Base-by-base conservation (phyloP, 192 early-diverging fungal species). In the Dimargaris cristalligena region DNA sequence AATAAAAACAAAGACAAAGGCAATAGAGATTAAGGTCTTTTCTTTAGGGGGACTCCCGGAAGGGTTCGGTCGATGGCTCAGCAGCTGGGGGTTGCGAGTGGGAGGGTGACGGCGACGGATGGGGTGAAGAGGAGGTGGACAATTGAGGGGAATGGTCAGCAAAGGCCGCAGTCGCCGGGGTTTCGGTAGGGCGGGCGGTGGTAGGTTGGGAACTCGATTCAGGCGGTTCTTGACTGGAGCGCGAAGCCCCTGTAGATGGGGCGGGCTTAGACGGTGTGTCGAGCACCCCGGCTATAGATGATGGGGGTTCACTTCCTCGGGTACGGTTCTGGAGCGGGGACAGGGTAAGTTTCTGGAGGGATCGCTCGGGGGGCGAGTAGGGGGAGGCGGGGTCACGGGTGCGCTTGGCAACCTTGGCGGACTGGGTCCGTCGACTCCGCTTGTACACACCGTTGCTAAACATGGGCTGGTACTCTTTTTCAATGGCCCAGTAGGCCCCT, bases 401-500 rank as follows among this genome's bases (percentile, higher is more conserved):
- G 20, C 54, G 54, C 30, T 56, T 56, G 30, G 30, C 35, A 4
- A 66, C 60, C 41, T 65, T 71, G 2, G 66, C 59, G 14, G 70
- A 56, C 25, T 56, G 58, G 8, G 73, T 73, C 30, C 79, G 70
- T 30, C 81, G 69, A 38, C 72, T 76, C 41, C 79, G 74, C 66
- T 84, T 84, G 63, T 83, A 85, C 10, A 84, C 77, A 35, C 85
- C 86, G 63, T 86, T 83, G 16, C 70, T 55, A 58, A 86, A 83
- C 72, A 86, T 81, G 28, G 61, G 65, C 66, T 84, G 80, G 56
- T 72, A 77, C 28, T 66, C 73, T 38, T 79, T 74, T 60, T 91
- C 90, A 52, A 95, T 87, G 1, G 92, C 84, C 94, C 92, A 95
- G 65, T 89, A 93, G 31, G 90, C 86, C 9, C 93, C 93, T 66